phyloP scores from a whole-genome alignment of 2,329 filamentous ascomycete genomes.

The Thielaviopsis ethacetica region DNA sequence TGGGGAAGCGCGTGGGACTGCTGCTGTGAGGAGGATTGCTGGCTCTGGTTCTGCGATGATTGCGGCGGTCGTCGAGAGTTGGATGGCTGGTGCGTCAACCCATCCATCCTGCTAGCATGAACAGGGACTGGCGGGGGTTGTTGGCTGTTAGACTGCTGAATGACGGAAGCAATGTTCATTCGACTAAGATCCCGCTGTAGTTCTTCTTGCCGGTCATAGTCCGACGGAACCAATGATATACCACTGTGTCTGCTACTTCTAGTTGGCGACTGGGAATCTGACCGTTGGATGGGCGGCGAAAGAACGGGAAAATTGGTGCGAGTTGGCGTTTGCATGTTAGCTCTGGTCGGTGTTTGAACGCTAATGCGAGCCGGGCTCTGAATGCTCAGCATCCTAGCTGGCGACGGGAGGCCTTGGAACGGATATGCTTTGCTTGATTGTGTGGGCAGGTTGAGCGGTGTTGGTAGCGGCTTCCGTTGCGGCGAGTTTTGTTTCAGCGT shows the following conservation, averaged over 20 bases:
- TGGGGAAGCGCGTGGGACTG: no score
- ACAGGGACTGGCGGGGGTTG: slow-evolving; percentile 7
- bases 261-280: no score
- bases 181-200: slow-evolving; percentile 45
- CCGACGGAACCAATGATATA: slow-evolving; percentile 22
- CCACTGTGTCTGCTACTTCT: neutral
- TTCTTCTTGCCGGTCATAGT: slow-evolving; percentile 47
- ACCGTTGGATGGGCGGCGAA: no score
- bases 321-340: slow-evolving; percentile 8
- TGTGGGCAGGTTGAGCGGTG: slow-evolving; percentile 9
- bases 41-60: slow-evolving; percentile 9
- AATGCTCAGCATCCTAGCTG: slow-evolving; percentile 16
- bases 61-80: neutral
- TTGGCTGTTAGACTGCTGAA: slow-evolving; percentile 14
- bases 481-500: slow-evolving; percentile 43
- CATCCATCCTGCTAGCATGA: slow-evolving; percentile 3
- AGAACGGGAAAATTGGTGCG: no score
- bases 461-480: slow-evolving; percentile 37
- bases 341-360: slow-evolving; percentile 27
- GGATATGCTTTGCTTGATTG: slow-evolving; percentile 3
- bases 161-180: slow-evolving; percentile 31
- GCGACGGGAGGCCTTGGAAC: slow-evolving; percentile 24
- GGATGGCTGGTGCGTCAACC: neutral
- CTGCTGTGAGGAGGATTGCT: slow-evolving; percentile 17
- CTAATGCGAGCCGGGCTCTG: slow-evolving; percentile 31